These are phyloP conservation scores for Uromyces viciae-fabae DNA, from an alignment of 1,284 basidiomycete genomes.

Conservation along the genomic window DNA sequence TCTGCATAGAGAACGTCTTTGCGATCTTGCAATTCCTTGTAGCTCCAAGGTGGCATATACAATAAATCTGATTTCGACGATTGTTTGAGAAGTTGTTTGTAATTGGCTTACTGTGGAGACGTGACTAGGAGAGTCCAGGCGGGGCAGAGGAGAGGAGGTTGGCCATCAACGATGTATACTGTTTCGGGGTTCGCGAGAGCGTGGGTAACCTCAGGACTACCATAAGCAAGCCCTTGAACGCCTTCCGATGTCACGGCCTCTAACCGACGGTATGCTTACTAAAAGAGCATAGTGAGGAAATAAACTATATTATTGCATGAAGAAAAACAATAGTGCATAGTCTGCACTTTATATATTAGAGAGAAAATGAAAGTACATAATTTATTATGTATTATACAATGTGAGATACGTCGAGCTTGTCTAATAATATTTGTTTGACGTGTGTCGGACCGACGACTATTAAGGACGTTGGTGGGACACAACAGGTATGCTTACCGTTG, in stretches of 20 bases:
- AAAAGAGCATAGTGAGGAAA: too few species aligned
- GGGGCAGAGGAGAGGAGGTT: neutral
- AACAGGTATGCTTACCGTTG: too few species aligned
- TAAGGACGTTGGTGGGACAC: too few species aligned
- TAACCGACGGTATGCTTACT: too few species aligned
- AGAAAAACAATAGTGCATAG: too few species aligned
- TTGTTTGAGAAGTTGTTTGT: neutral
- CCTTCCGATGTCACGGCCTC: neutral
- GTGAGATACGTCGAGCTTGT: too few species aligned
- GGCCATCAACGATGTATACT: neutral
- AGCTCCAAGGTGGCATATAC: constrained; percentile 6
- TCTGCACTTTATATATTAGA: too few species aligned
- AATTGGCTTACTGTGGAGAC: neutral
- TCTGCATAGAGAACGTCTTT: constrained; percentile 5
- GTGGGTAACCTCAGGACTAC: neutral
- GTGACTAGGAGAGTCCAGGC: constrained; percentile 4
- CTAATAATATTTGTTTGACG: too few species aligned
- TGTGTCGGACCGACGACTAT: too few species aligned
- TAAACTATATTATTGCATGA: too few species aligned
- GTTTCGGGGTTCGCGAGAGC: neutral
- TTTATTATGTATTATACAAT: too few species aligned
- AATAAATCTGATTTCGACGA: neutral
- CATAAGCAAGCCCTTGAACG: neutral
- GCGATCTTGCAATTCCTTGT: neutral
- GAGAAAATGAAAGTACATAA: too few species aligned